Conservation (phyloP, 768 basidiomycete genomes). For the Sutorius australiensis region DNA sequence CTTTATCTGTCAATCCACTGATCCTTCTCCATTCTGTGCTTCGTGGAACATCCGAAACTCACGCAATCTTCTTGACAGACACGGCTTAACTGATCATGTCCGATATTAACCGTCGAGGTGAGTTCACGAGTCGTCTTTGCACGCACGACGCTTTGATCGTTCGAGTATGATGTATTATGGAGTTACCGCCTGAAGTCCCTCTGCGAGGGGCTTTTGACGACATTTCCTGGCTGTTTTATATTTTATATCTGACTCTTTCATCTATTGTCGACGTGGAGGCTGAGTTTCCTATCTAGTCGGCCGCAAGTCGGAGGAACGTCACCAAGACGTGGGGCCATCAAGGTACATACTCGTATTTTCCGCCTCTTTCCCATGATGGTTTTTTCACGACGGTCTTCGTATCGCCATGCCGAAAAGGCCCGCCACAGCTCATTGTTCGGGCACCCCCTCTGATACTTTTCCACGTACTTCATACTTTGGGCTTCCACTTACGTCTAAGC, state of each 20-base stretch:
- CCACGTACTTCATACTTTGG: background rate
- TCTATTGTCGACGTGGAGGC: background rate
- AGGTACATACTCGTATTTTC: conserved; percentile 9
- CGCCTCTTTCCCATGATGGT: conserved; percentile 15
- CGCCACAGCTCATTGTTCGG: conserved; percentile 88
- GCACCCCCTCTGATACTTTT: conserved; percentile 64
- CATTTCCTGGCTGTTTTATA: conserved; percentile 73
- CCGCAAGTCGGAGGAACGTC: too few species aligned
- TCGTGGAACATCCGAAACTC: background rate
- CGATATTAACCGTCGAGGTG: background rate
- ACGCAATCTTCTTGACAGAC: conserved; percentile 6
- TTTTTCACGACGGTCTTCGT: conserved; percentile 88
- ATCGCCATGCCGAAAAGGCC: conserved; percentile 81
- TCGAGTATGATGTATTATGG: conserved; percentile 41
- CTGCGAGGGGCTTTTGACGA: conserved; percentile 52
- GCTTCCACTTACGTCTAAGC: background rate
- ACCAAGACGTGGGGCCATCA: background rate
- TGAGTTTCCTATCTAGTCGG: background rate
- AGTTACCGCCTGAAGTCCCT: conserved; percentile 80
- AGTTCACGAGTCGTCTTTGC: background rate
- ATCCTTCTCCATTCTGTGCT: conserved; percentile 25
- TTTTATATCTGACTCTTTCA: conserved; percentile 47
- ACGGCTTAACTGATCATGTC: background rate
- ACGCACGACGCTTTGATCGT: background rate
- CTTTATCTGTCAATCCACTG: conserved; percentile 63